Percentiles rank a stretch among this genome's conserved stretches.
These are phyloP conservation scores for Elaphomyces granulatus DNA, from an alignment of 495 filamentous ascomycete genomes.

Conservation along the genomic window DNA sequence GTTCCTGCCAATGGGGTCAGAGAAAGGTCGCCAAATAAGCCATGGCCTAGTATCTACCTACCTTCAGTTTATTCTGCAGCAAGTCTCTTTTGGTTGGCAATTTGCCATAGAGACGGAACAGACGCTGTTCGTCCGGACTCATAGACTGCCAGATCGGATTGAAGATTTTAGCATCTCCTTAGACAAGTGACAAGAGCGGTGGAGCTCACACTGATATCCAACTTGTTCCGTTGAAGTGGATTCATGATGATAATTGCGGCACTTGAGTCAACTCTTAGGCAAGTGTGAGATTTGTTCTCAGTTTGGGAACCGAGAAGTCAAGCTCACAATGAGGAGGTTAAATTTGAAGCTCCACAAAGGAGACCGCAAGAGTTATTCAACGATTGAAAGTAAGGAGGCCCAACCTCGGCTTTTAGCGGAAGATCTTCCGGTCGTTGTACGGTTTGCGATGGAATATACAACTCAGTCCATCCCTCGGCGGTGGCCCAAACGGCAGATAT, in stretches of 20 bases:
- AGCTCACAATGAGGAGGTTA: too few species aligned
- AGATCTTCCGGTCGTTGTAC: too few species aligned
- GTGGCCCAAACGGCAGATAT: too few species aligned
- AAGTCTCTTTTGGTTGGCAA: constrained; percentile 91
- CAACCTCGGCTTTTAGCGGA: too few species aligned
- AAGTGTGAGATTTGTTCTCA: constrained; percentile 3
- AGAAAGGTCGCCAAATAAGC: background rate
- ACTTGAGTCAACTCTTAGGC: too few species aligned
- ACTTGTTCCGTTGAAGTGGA: constrained; percentile 91
- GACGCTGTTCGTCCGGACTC: constrained; percentile 81
- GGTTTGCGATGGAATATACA: too few species aligned
- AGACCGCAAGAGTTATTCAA: too few species aligned
- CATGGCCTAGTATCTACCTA: too few species aligned
- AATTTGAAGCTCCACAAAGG: too few species aligned
- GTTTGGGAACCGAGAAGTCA: too few species aligned
- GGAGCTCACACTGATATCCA: constrained; percentile 75
- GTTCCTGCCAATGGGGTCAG: constrained; percentile 42
- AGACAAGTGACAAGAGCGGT: constrained; percentile 6
- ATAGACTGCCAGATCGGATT: constrained; percentile 47
- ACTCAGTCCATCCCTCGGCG: too few species aligned
- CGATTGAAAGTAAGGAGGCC: too few species aligned
- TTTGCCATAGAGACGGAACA: constrained; percentile 94
- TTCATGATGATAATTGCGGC: constrained; percentile 83
- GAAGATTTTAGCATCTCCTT: constrained; percentile 7
- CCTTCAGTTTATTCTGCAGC: constrained; percentile 91